phyloP scores from a whole-genome alignment of 805 yeast species.

The Wickerhamomyces alni region DNA sequence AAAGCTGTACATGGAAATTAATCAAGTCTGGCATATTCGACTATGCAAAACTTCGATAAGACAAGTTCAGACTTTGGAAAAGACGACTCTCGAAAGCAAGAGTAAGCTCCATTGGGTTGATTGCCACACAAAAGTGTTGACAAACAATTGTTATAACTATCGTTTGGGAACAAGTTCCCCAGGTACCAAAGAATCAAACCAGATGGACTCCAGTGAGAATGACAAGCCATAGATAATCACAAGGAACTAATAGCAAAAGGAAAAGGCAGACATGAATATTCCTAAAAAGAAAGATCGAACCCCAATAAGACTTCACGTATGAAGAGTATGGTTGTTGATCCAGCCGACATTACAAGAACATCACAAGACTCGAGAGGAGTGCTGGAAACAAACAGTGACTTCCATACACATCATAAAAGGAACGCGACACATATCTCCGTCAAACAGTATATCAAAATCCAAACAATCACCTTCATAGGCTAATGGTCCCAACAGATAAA shows the following conservation, averaged over 20 bases:
- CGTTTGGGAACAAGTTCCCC: slow-evolving; percentile 50
- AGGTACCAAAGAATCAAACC: slow-evolving; percentile 50
- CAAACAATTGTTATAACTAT: slow-evolving; percentile 67
- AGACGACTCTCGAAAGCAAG: slow-evolving; percentile 56
- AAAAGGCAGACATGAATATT: not conserved
- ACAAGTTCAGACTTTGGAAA: slow-evolving; percentile 12
- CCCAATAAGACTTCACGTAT: not conserved
- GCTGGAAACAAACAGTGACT: slow-evolving; percentile 2
- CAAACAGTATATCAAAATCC: no score
- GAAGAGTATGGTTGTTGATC: not conserved
- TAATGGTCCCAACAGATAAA: not conserved
- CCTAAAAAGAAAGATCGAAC: no score
- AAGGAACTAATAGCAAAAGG: not conserved
- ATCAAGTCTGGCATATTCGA: slow-evolving; percentile 59
- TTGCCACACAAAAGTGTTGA: slow-evolving; percentile 12
- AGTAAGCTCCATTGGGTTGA: slow-evolving; percentile 87
- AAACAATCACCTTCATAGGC: not conserved
- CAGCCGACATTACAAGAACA: slow-evolving; percentile 4
- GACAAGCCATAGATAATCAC: not conserved
- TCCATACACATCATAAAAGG: not conserved
- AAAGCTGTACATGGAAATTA: slow-evolving; percentile 3
- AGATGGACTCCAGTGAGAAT: not conserved
- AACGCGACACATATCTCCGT: no score
- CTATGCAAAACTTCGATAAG: slow-evolving; percentile 43
- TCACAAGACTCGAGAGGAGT: slow-evolving; percentile 22